Percentiles rank a stretch among this genome's conserved stretches.
phyloP scores from a whole-genome alignment of 768 basidiomycete genomes.

The Pulveroboletus ravenelii region DNA sequence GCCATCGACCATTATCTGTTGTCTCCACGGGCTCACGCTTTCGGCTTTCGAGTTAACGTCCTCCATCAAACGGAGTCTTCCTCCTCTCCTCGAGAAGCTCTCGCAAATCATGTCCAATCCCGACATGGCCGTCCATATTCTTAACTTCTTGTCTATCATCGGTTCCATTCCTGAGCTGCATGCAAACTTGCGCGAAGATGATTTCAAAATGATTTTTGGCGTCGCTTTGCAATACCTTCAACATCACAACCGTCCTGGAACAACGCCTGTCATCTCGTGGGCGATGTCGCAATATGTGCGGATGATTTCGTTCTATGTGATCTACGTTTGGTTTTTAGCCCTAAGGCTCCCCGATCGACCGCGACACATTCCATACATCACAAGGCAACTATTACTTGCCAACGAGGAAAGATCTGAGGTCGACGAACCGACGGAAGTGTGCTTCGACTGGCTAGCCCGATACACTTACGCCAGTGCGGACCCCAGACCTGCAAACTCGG shows the following conservation, averaged over 20 bases:
- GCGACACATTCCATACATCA: conserved; percentile 79
- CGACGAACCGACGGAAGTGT: conserved; percentile 91
- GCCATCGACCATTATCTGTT: conserved; percentile 77
- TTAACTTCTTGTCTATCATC: conserved; percentile 84
- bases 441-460: conserved; percentile 95
- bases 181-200: conserved; percentile 84
- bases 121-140: conserved; percentile 92
- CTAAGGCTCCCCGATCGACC: conserved; percentile 78
- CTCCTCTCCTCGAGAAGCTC: conserved; percentile 79
- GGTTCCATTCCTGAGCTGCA: conserved; percentile 77
- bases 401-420: conserved; percentile 69
- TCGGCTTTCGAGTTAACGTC: conserved; percentile 82
- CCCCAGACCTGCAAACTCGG: conserved; percentile 77
- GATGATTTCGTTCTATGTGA: conserved; percentile 81
- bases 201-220: conserved; percentile 92
- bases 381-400: conserved; percentile 78
- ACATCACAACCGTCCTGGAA: conserved; percentile 70
- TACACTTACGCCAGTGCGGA: conserved; percentile 94
- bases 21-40: conserved; percentile 84
- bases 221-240: conserved; percentile 93
- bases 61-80: conserved; percentile 74
- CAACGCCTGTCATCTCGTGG: conserved; percentile 65
- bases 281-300: conserved; percentile 89
- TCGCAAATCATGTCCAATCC: conserved; percentile 93
- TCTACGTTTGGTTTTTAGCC: conserved; percentile 94